Evolutionary conservation across 2,329 filamentous ascomycete species (phyloP), one percentile per base, ranked within the genome.

Genomic region (Penicillium hesseltinei): DNA sequence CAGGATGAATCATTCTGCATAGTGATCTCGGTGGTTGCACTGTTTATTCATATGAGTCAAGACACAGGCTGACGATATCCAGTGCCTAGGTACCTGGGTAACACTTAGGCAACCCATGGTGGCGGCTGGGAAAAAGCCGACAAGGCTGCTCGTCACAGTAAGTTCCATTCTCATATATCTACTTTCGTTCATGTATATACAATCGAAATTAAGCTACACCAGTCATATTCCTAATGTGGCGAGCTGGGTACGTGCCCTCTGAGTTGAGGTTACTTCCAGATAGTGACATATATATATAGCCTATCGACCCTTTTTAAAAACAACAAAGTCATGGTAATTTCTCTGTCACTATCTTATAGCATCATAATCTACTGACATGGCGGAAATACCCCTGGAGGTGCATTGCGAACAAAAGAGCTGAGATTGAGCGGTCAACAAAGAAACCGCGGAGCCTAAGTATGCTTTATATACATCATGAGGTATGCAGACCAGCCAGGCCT

Each of bases 191-290:
- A 13, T 39, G 38, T 39, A 40, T 11, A 38, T 38, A n/a, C 15
- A 21, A 11, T 13, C 7, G 2, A 7, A 13, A 13, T 39, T 0
- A 21, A 19, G n/a, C 0, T 2, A 13, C n/a, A 5, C 10, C 5
- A 21, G 5, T 21, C 10, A 10, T 6, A 10, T 39, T 21, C 19
- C 38, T 5, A 13, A 11, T 2, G 10, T 21, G 38, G 10, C 38
- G 21, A 39, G n/a, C 19, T 21, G 38, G 9, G 10, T 39, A 39
- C 10, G 1, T 39, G 1, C 36, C 5, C 5, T 39, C 0, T 13
- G 5, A 13, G 10, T 21, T 13, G 2, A 5, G 0, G 4, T 13
- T 21, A 21, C 1, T 21, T 21, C 10, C 19, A 13, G 19, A 7
- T 39, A 13, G 2, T 39, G 19, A 10, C 11, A 0, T 21, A 13